A percentile compares a stretch with the other conserved stretches of the same genome.
phyloP scores from a whole-genome alignment of 2,329 filamentous ascomycete genomes.

The Colletotrichum euphorbiae region DNA sequence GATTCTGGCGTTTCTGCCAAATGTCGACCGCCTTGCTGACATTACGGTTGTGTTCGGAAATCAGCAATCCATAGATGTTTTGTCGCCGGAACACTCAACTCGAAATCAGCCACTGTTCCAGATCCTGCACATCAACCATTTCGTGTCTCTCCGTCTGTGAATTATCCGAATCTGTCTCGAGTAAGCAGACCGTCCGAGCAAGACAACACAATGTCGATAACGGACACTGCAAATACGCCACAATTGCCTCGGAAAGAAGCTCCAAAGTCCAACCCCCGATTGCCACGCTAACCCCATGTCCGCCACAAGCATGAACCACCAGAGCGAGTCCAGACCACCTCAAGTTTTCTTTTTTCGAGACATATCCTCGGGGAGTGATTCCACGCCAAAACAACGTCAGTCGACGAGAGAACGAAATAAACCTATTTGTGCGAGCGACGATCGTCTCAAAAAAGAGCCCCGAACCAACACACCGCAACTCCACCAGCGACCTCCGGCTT shows the following conservation, averaged over 20 bases:
- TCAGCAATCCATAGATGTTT: no score
- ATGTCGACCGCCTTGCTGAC: no score
- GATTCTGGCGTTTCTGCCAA: no score
- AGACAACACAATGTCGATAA: no score
- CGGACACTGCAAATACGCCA: no score
- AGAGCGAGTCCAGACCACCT: not conserved
- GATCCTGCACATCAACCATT: no score
- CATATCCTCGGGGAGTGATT: not conserved
- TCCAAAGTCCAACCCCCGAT: not conserved
- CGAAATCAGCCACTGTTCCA: no score
- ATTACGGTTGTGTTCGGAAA: no score
- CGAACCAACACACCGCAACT: not conserved
- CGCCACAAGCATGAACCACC: not conserved
- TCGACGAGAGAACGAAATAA: slow-evolving; percentile 7
- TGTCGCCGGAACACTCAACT: no score
- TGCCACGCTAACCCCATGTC: not conserved
- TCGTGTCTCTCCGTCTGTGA: no score
- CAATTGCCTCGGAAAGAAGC: not conserved
- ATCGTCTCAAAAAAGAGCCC: slow-evolving; percentile 4
- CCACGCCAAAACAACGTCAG: slow-evolving; percentile 6
- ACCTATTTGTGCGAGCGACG: slow-evolving; percentile 3
- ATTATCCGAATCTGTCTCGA: no score
- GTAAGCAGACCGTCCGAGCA: no score
- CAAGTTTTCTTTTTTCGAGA: not conserved
- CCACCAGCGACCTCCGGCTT: not conserved